Percentiles rank a stretch among this genome's conserved stretches.
Evolutionary conservation across 208 protist species (phyloP).

Genomic region (Leishmania gerbilli): DNA sequence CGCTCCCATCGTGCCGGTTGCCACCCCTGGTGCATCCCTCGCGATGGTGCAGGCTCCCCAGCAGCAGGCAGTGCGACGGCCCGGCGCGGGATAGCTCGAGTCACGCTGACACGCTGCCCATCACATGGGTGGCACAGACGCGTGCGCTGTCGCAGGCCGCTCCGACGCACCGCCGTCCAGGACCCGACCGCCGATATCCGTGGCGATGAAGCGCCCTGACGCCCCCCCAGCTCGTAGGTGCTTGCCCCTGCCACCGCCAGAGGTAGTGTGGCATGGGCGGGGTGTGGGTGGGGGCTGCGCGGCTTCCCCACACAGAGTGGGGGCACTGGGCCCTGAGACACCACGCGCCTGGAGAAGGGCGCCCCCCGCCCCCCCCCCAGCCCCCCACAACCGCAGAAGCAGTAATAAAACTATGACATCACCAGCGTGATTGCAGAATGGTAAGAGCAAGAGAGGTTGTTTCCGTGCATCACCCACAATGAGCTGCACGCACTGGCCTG

Average conservation of each 20-base stretch:
- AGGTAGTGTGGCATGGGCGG: not conserved
- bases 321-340: not conserved
- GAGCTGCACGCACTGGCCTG: no score
- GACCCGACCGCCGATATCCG: not conserved
- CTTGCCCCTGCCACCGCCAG: not conserved
- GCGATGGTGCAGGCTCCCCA: not conserved
- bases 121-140: not conserved
- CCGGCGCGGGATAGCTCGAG: not conserved
- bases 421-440: no score
- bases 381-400: not conserved
- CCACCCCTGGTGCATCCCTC: not conserved
- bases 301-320: not conserved
- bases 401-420: not conserved
- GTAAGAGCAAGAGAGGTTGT: no score
- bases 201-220: not conserved
- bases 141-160: not conserved
- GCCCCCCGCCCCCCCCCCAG: no score
- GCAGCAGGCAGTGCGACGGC: not conserved
- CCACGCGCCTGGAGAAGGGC: not conserved
- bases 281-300: not conserved
- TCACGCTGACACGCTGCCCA: not conserved
- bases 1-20: no score
- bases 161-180: not conserved
- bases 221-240: not conserved
- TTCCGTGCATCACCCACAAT: no score